Conservation (phyloP, 2,329 filamentous ascomycete species). For the Talaromyces atroroseus region DNA sequence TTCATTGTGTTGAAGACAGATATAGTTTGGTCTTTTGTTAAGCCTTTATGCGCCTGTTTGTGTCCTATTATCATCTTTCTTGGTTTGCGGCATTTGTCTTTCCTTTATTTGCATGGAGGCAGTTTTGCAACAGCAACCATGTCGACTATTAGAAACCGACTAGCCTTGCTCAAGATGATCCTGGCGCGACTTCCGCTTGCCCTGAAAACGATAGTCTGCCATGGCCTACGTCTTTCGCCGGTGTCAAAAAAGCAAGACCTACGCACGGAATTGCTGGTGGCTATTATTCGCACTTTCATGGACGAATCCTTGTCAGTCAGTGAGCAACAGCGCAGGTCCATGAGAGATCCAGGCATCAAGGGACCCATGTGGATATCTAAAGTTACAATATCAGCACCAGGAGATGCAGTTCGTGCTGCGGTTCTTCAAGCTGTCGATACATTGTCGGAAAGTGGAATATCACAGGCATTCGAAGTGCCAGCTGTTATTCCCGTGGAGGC, state of each 20-base stretch:
- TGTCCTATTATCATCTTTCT: not conserved
- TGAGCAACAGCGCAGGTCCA: conserved; percentile 58
- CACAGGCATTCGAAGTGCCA: conserved; percentile 35
- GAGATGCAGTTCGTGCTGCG: conserved; percentile 38
- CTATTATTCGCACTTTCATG: conserved; percentile 64
- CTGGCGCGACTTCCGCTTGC: conserved; percentile 38
- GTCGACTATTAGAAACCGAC: conserved; percentile 20
- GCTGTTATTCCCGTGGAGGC: conserved; percentile 34
- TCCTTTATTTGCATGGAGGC: not conserved
- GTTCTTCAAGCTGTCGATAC: conserved; percentile 36
- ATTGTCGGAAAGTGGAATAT: conserved; percentile 28
- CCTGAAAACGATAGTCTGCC: conserved; percentile 37
- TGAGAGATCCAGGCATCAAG: conserved; percentile 63
- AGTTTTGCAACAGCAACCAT: conserved; percentile 15
- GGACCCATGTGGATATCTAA: conserved; percentile 77
- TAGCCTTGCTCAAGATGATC: conserved; percentile 33
- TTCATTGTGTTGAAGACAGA: no score
- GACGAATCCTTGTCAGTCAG: conserved; percentile 49
- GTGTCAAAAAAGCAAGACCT: conserved; percentile 73
- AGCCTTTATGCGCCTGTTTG: not conserved
- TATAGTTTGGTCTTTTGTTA: no score
- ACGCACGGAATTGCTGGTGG: conserved; percentile 65
- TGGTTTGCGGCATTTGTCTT: not conserved
- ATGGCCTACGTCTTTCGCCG: conserved; percentile 59
- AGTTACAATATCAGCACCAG: conserved; percentile 57